Evolutionary conservation across 129 eudicot genomes (phyloP).

Genomic region (Artemisia annua): DNA sequence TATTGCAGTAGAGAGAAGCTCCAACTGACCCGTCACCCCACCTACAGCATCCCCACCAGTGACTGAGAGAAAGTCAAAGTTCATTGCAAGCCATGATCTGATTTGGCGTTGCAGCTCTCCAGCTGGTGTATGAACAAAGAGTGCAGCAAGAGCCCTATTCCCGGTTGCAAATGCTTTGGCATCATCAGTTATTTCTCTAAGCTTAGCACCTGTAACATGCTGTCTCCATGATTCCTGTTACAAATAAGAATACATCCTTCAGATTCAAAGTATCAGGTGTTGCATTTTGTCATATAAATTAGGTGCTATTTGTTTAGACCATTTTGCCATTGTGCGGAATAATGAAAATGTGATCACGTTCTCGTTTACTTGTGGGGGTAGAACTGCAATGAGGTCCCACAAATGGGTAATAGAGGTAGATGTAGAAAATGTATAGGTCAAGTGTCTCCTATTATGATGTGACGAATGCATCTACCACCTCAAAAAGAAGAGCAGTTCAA

Average conservation of each 20-base stretch:
- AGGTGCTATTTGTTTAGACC: background rate
- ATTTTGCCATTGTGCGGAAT: background rate
- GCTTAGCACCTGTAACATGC: conserved; percentile 64
- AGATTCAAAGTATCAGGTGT: background rate
- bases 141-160: too few relatives aligned
- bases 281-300: background rate
- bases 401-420: background rate
- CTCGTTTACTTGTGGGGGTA: background rate
- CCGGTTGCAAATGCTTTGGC: too few relatives aligned
- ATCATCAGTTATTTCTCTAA: too few relatives aligned
- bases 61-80: too few relatives aligned
- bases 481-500: too few relatives aligned
- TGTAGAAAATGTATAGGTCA: background rate
- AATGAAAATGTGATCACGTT: background rate
- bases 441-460: background rate
- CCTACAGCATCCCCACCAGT: too few relatives aligned
- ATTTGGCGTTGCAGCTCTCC: too few relatives aligned
- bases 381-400: conserved; percentile 5
- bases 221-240: conserved; percentile 92
- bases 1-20: too few relatives aligned
- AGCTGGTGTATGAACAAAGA: too few relatives aligned
- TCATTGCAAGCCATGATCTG: too few relatives aligned
- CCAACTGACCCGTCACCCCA: too few relatives aligned
- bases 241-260: background rate
- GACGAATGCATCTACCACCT: too few relatives aligned